phyloP scores from a whole-genome alignment of 345 rosid genomes.

The Ailanthus altissimus region DNA sequence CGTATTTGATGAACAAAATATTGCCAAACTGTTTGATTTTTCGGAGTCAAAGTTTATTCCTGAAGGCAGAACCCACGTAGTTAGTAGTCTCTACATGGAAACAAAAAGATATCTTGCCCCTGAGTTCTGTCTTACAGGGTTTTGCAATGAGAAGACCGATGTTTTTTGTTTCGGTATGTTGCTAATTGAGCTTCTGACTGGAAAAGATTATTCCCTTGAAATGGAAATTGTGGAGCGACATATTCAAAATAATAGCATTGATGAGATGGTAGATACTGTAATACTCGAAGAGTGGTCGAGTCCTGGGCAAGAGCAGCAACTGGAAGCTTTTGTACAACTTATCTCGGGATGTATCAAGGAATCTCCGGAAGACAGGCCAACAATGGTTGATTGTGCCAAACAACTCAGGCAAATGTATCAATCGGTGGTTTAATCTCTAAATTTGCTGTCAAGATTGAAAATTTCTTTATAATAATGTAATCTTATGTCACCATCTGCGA shows the following conservation, averaged over 20 bases:
- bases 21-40: slow-evolving; percentile 25
- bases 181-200: slow-evolving; percentile 21
- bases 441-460: not conserved
- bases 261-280: not conserved
- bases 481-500: too few relatives aligned
- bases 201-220: not conserved
- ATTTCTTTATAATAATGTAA: too few relatives aligned
- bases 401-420: slow-evolving; percentile 1
- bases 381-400: not conserved
- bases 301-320: not conserved
- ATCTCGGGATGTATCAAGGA: not conserved
- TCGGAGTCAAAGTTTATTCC: slow-evolving; percentile 23
- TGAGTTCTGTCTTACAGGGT: not conserved
- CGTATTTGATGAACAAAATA: slow-evolving; percentile 11
- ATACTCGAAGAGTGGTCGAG: not conserved
- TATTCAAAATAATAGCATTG: not conserved
- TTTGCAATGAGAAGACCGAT: slow-evolving; percentile 30
- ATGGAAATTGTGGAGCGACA: too few relatives aligned
- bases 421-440: not conserved
- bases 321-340: not conserved
- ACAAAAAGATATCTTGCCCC: not conserved
- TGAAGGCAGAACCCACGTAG: slow-evolving; percentile 22
- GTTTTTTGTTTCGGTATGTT: slow-evolving; percentile 27
- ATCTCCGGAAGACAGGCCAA: not conserved
- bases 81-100: too few relatives aligned